Percentiles rank a stretch among this genome's conserved stretches.
These are phyloP conservation scores for Metschnikowia arizonensis DNA, from an alignment of 805 yeast genomes.

Conservation along the genomic window DNA sequence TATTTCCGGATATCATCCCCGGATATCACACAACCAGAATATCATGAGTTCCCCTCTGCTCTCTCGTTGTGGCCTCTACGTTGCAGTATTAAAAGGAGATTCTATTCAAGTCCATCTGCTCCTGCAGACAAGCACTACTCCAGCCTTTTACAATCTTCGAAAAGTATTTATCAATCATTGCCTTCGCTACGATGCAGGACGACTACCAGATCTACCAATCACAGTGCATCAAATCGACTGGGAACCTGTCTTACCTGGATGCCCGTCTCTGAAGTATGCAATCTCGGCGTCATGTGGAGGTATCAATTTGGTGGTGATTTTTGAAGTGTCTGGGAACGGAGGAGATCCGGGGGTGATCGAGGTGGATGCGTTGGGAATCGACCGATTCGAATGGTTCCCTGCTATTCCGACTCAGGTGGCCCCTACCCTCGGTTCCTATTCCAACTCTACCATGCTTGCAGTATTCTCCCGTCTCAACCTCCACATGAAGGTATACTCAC, in stretches of 20 bases:
- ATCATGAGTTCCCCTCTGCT: constrained; percentile 3
- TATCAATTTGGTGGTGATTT: constrained; percentile 21
- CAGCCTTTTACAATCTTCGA: not conserved
- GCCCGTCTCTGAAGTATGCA: constrained; percentile 29
- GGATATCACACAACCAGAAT: too few species aligned
- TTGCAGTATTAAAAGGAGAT: constrained; percentile 16
- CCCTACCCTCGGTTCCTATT: constrained; percentile 24
- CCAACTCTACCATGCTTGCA: constrained; percentile 31
- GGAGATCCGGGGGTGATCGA: constrained; percentile 30
- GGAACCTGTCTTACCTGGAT: constrained; percentile 19
- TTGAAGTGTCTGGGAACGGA: constrained; percentile 19
- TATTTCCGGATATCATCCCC: too few species aligned
- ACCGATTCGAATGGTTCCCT: constrained; percentile 33
- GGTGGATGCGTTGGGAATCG: constrained; percentile 29
- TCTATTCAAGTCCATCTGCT: not conserved
- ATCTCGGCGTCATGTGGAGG: constrained; percentile 19
- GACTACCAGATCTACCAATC: not conserved
- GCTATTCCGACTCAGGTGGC: constrained; percentile 10
- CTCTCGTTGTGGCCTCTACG: constrained; percentile 21
- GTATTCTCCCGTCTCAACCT: constrained; percentile 27
- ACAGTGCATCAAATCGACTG: constrained; percentile 17
- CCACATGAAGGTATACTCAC: constrained; percentile 32
- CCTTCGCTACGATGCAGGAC: not conserved
- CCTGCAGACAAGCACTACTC: not conserved
- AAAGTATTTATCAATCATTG: not conserved